Percentiles rank a stretch among this genome's conserved stretches.
Evolutionary conservation across 2,329 filamentous ascomycete species (phyloP).

Genomic region (Sporothrix globosa): DNA sequence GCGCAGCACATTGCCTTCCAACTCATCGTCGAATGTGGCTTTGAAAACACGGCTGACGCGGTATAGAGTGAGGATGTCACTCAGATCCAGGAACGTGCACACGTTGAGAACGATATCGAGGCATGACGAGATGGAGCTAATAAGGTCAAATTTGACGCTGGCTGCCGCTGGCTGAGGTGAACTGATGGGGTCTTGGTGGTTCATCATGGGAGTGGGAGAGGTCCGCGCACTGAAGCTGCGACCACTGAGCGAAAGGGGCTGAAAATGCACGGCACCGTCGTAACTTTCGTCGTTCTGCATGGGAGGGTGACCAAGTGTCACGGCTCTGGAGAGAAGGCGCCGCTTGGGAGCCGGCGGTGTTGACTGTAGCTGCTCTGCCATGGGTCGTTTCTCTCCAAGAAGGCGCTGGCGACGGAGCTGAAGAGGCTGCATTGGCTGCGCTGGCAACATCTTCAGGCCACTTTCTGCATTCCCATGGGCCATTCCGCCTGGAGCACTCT

Average conservation of each 20-base stretch:
- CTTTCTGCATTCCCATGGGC: not conserved
- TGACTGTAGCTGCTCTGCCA: not conserved
- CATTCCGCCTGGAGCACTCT: not conserved
- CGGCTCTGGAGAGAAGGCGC: slow-evolving; percentile 1
- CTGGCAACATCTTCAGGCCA: not conserved
- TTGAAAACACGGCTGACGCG: slow-evolving; percentile 66
- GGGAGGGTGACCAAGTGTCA: not conserved
- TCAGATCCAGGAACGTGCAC: slow-evolving; percentile 56
- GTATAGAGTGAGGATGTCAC: slow-evolving; percentile 67
- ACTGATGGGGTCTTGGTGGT: not conserved
- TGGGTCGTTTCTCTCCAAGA: not conserved
- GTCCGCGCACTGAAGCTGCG: not conserved
- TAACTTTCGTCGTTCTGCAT: not conserved
- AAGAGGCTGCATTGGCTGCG: not conserved
- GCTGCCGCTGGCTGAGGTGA: not conserved
- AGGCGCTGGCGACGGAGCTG: not conserved
- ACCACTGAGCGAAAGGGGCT: not conserved
- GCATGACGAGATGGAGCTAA: slow-evolving; percentile 50
- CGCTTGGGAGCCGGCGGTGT: not conserved
- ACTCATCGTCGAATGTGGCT: slow-evolving; percentile 60
- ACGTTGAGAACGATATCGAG: slow-evolving; percentile 60
- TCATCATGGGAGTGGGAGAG: not conserved
- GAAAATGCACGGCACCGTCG: not conserved
- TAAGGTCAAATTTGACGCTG: slow-evolving; percentile 45
- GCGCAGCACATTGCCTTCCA: slow-evolving; percentile 60